phyloP scores from a whole-genome alignment of 164 flowering plant genomes.

The Malania oleifera region DNA sequence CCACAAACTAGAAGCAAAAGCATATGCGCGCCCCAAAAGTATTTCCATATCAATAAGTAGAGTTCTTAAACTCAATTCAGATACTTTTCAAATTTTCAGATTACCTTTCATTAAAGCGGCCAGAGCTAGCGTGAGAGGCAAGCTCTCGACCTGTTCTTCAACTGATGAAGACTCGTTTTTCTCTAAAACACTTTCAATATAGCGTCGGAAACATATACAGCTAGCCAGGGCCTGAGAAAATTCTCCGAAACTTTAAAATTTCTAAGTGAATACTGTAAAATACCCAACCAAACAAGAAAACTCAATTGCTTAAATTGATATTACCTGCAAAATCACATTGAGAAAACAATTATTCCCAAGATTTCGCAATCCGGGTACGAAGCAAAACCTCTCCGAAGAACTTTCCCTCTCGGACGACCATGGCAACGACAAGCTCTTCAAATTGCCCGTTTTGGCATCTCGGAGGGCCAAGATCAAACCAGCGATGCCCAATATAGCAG shows the following conservation, averaged over 20 bases:
- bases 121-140: conserved; percentile 60
- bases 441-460: conserved; percentile 27
- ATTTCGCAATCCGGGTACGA: conserved; percentile 76
- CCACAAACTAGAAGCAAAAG: no score
- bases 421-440: conserved; percentile 16
- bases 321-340: conserved; percentile 87
- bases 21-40: no score
- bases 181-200: conserved; percentile 39
- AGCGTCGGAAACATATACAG: conserved; percentile 47
- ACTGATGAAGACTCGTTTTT: conserved; percentile 23
- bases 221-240: conserved; percentile 73
- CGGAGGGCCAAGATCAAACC: conserved; percentile 40
- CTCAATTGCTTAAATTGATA: background rate
- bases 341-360: conserved; percentile 90
- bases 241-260: background rate
- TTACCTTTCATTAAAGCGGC: conserved; percentile 61
- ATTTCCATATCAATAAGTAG: background rate
- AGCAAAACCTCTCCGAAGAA: conserved; percentile 19
- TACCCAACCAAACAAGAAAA: background rate
- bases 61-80: background rate
- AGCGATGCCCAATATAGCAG: conserved; percentile 43
- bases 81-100: background rate
- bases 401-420: conserved; percentile 19
- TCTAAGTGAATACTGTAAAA: background rate
- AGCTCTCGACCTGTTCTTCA: conserved; percentile 31